Evolutionary conservation across 225 moss, liverwort and hornwort species (phyloP), one percentile per base, ranked within the genome.

Genomic region (Ulota crispa): DNA sequence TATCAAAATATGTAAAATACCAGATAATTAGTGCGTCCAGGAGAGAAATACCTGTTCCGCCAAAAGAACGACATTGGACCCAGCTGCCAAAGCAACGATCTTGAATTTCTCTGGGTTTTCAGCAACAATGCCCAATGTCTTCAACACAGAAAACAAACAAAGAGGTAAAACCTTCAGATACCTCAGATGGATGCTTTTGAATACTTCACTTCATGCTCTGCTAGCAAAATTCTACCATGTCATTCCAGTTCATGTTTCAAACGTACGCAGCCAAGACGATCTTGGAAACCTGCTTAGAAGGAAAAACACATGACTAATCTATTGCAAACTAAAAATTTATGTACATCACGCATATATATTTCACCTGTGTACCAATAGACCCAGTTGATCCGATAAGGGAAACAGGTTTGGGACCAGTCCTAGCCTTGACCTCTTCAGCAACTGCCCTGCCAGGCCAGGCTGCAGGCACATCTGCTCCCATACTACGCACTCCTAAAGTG

Each of bases 321-420:
- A 26, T 5, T 64, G 26, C 42, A 26, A 68, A 68, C 7, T n/a
- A 19, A 6, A 11, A 24, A 37, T 24, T 7, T 13, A n/a, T n/a
- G 6, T n/a, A 43, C 21, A 26, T 16, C 15, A 24, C 43, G 14
- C 26, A 43, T n/a, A 43, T 27, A 28, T 26, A 19, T 75, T 28
- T 55, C 27, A 94, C 96, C 96, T 96, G 96, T 50, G 96, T 94
- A 28, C 96, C 96, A 30, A 96, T 93, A 34, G 96, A 96, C 70
- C 96, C 96, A n/a, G 96, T 96, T 24, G 96, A 96, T 50, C 96
- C 96, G 15, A 96, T 93, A 15, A 96, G 94, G 27, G 96, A 93
- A 45, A 96, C 89, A 16, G 93, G 93, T 73, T 96, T 96, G 3
- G 93, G 92, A 36, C 94, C 94, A 64, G 79, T 85, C 43, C 82